Evolutionary conservation across 2,329 filamentous ascomycete species (phyloP).

Genomic region (Trichoderma asperellum): DNA sequence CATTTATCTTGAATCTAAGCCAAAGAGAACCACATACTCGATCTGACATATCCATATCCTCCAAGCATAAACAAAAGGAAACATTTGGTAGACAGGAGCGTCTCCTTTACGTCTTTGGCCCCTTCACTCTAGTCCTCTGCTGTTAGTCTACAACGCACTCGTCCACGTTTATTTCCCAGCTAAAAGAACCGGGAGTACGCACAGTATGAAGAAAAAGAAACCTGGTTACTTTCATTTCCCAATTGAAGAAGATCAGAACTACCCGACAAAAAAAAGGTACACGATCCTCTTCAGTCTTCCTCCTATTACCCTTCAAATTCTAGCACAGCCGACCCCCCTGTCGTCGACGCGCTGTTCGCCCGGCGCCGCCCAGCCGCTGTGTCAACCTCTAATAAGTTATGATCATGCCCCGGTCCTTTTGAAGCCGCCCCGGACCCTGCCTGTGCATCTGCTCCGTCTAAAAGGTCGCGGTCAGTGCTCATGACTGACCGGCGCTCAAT

Average conservation of each 20-base stretch:
- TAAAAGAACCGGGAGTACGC: neutral
- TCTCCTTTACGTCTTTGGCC: neutral
- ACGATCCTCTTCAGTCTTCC: neutral
- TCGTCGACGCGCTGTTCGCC: slow-evolving; percentile 37
- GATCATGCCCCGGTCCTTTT: slow-evolving; percentile 41
- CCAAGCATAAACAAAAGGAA: neutral
- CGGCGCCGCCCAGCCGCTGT: slow-evolving; percentile 36
- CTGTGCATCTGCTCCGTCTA: slow-evolving; percentile 75
- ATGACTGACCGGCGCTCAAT: slow-evolving; percentile 66
- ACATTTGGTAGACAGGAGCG: neutral
- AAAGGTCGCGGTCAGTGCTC: slow-evolving; percentile 69
- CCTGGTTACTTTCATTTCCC: slow-evolving; percentile 18
- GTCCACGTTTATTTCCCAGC: neutral
- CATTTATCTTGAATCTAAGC: neutral
- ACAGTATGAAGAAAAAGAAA: neutral
- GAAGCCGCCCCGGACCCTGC: slow-evolving; percentile 52
- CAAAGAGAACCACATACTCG: neutral
- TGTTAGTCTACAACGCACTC: neutral
- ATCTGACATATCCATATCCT: neutral
- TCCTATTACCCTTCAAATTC: slow-evolving; percentile 47
- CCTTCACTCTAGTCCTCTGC: neutral
- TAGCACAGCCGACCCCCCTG: slow-evolving; percentile 44
- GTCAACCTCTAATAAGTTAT: slow-evolving; percentile 43
- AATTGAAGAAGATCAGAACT: neutral
- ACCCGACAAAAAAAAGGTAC: slow-evolving; percentile 7